Evolutionary conservation across 2,329 filamentous ascomycete species (phyloP).

Genomic region (Sclerotinia glacialis): DNA sequence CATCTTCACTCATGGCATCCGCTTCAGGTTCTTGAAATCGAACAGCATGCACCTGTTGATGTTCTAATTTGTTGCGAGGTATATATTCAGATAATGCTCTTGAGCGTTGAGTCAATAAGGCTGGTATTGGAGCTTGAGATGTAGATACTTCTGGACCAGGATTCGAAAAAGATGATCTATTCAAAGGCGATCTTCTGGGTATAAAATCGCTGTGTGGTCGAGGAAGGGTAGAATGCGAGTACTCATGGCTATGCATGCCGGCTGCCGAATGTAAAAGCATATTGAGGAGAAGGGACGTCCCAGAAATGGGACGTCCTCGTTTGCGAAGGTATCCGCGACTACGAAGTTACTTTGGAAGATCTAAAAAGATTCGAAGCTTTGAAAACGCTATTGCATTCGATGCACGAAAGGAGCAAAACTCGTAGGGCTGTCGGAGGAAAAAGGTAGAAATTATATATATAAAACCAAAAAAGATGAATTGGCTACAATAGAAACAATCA

Average conservation of each 20-base stretch:
- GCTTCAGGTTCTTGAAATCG: constrained; percentile 35
- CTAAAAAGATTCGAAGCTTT: constrained; percentile 5
- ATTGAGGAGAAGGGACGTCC: constrained; percentile 25
- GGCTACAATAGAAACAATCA: neutral
- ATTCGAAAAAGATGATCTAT: constrained; percentile 37
- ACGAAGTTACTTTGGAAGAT: neutral
- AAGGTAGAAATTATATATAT: constrained; percentile 5
- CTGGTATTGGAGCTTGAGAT: constrained; percentile 28
- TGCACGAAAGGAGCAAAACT: constrained; percentile 5
- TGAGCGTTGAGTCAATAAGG: constrained; percentile 21
- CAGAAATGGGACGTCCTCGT: constrained; percentile 21
- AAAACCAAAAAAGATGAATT: constrained; percentile 8
- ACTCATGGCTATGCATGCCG: constrained; percentile 37
- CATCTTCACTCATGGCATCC: constrained; percentile 39
- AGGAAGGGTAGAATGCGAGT: constrained; percentile 25
- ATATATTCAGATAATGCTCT: constrained; percentile 36
- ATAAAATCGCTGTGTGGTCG: constrained; percentile 24
- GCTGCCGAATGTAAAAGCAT: constrained; percentile 39
- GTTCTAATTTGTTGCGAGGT: constrained; percentile 28
- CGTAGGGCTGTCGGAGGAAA: constrained; percentile 12
- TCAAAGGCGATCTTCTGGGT: constrained; percentile 32
- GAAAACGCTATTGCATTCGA: neutral
- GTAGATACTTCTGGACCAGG: constrained; percentile 31
- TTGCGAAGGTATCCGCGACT: constrained; percentile 17
- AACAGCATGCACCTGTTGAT: constrained; percentile 26